Conservation (phyloP, 2,329 filamentous ascomycete species). For the Orbilia ellipsospora region DNA sequence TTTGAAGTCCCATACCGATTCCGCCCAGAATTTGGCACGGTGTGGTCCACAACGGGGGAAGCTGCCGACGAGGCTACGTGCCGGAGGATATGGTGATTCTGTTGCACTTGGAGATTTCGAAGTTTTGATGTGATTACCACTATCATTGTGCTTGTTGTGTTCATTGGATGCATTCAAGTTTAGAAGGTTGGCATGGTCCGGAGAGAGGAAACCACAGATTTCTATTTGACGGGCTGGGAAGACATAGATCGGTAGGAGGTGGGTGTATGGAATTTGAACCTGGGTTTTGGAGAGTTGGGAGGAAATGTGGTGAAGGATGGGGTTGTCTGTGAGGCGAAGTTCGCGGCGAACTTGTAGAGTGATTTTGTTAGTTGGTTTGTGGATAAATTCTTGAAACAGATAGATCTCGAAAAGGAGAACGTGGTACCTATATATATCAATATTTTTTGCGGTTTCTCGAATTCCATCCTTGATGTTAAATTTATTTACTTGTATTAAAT, state of each 20-base stretch:
- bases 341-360: conserved; percentile 71
- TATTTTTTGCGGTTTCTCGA: conserved; percentile 22
- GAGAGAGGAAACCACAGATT: conserved; percentile 76
- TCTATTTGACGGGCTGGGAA: conserved; percentile 78
- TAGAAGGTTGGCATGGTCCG: not conserved
- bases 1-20: conserved; percentile 80
- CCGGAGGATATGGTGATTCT: conserved; percentile 75
- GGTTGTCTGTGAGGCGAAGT: conserved; percentile 78
- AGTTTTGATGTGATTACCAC: not conserved
- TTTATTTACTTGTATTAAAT: not conserved
- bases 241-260: conserved; percentile 77
- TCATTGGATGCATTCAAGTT: too few relatives aligned
- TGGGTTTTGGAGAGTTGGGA: conserved; percentile 28
- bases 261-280: conserved; percentile 64
- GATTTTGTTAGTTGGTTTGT: not conserved
- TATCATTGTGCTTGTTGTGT: too few relatives aligned
- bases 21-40: conserved; percentile 76
- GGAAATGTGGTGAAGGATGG: conserved; percentile 70
- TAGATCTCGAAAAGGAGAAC: not conserved
- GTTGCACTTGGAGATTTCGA: conserved; percentile 6
- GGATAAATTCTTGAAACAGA: not conserved
- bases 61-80: conserved; percentile 72
- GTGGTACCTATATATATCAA: conserved; percentile 31
- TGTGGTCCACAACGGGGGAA: conserved; percentile 81
- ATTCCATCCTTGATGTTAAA: conserved; percentile 16